Conservation (phyloP, 202 grass and related monocot species). For the Carex sylvatica region DNA sequence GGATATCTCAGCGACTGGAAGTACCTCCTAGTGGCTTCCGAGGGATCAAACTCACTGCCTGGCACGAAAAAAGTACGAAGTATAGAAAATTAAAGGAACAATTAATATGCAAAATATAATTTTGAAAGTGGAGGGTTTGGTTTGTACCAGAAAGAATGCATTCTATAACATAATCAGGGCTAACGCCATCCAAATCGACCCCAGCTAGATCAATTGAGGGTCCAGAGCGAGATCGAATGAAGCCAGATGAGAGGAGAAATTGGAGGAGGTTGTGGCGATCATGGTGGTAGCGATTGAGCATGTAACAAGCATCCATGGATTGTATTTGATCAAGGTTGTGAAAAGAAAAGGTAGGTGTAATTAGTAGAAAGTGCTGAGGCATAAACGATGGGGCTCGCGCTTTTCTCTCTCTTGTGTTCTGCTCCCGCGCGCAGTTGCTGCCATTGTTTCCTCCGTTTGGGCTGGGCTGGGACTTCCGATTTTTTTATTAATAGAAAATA, state of each 20-base stretch:
- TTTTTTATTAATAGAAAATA: too few relatives aligned
- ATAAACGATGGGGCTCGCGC: conserved; percentile 1
- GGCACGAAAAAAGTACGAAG: conserved; percentile 14
- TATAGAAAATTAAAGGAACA: background rate
- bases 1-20: conserved; percentile 67
- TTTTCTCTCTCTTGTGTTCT: conserved; percentile 17
- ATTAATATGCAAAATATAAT: background rate
- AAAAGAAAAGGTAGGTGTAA: too few relatives aligned
- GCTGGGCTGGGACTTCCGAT: too few relatives aligned
- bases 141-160: conserved; percentile 61
- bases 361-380: background rate
- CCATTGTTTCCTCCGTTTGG: too few relatives aligned
- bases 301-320: conserved; percentile 9
- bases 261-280: conserved; percentile 72
- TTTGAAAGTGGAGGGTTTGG: background rate
- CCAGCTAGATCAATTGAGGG: conserved; percentile 47
- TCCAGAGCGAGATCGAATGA: conserved; percentile 28
- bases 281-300: conserved; percentile 61
- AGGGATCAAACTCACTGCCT: conserved; percentile 60
- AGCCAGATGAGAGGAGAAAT: conserved; percentile 57
- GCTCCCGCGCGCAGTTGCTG: background rate
- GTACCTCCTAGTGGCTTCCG: conserved; percentile 70
- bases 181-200: conserved; percentile 70
- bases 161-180: conserved; percentile 68
- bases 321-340: too few relatives aligned